phyloP scores from a whole-genome alignment of 495 filamentous ascomycete species.

The Podospora bellae-mahoneyi region DNA sequence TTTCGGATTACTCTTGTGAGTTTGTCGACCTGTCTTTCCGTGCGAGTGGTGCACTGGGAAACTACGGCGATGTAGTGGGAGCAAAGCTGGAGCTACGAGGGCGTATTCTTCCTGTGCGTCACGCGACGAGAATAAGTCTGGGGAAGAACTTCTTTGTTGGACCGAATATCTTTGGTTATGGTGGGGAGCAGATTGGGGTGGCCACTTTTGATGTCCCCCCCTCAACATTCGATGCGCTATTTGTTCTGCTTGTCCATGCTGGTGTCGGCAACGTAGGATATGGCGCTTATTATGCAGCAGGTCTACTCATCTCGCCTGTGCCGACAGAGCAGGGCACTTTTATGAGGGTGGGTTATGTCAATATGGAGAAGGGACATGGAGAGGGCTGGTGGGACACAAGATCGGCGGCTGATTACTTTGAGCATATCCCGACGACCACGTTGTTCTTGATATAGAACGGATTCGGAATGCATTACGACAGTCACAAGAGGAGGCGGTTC shows the following conservation, averaged over 20 bases:
- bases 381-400: neutral
- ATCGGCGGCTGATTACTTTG: neutral
- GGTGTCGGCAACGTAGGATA: neutral
- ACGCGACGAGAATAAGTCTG: neutral
- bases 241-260: neutral
- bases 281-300: neutral
- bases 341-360: neutral
- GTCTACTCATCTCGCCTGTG: neutral
- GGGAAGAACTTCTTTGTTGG: neutral
- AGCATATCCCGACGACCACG: neutral
- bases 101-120: neutral
- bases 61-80: neutral
- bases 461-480: too few species aligned
- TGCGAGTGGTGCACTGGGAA: neutral
- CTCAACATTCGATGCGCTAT: neutral
- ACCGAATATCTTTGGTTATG: neutral
- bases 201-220: neutral
- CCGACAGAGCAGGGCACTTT: neutral
- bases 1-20: neutral
- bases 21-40: neutral
- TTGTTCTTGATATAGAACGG: neutral
- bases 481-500: too few species aligned
- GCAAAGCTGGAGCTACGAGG: neutral
- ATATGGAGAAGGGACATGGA: neutral
- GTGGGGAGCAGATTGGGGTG: neutral